Evolutionary conservation across 1,284 basidiomycete genomes (phyloP), one percentile per base, ranked within the genome.

Genomic region (Gastroboletus turbinatus): DNA sequence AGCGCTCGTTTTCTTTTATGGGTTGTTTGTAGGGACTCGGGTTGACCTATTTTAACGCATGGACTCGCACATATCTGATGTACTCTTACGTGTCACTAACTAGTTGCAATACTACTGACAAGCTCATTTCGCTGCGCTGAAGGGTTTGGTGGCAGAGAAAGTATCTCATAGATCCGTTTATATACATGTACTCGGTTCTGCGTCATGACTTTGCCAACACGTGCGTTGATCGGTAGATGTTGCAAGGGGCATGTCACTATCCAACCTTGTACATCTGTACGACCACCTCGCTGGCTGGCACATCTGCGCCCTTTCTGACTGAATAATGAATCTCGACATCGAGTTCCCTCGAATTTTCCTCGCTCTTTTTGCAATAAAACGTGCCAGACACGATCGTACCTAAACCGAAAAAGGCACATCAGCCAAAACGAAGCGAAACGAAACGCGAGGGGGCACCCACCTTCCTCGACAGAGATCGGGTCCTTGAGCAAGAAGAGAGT

Each of bases 281-380:
- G 25, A 83, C 72, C 30, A 74, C 72, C 19, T 80, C 76, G 49
- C 73, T 70, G 3, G 69, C 61, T 2, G 64, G 61, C 4, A 60
- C 64, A 29, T 73, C 72, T 13, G 56, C 65, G 14, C 62, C 60
- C 32, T 73, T 67, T 55, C 76, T 75, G 8, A 90, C 79, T 0
- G 80, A 77, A 73, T 92, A 98, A 69, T 95, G 93, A 46, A 98
- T 89, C 76, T 98, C 95, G 16, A 96, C 85, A 61, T 97, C 91
- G 46, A 98, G 76, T 67, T 98, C 96, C 49, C 96, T 80, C 30
- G 87, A 86, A 71, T 98, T 98, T n/a, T 76, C 80, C 23, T 78
- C 73, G 63, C 85, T 90, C 77, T 98, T 96, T 54, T 80, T 80
- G 67, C 92, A 94, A 63, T 84, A 82, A 78, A 98, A 96, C 27